Evolutionary conservation across 495 filamentous ascomycete species (phyloP).

Genomic region (Xylaria sp.): DNA sequence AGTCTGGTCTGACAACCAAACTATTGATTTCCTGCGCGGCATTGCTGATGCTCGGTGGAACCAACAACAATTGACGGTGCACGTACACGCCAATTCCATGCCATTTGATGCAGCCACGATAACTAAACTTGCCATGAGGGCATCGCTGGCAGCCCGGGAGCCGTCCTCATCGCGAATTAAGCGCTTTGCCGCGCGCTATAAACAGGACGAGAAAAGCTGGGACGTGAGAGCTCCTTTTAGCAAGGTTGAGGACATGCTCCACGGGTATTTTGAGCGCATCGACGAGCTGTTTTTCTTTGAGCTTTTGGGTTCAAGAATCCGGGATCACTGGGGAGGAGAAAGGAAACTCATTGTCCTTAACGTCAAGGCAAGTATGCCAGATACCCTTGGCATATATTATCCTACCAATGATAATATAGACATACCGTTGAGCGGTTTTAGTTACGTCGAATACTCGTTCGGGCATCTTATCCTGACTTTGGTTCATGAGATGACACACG

Average conservation of each 20-base stretch:
- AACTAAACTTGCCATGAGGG: too few relatives aligned
- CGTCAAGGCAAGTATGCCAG: not conserved
- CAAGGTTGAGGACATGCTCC: not conserved
- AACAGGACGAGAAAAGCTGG: not conserved
- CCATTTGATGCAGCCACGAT: too few relatives aligned
- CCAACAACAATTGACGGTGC: too few relatives aligned
- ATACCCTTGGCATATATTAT: not conserved
- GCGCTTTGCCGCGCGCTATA: not conserved
- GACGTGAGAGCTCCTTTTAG: not conserved
- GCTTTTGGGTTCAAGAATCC: not conserved
- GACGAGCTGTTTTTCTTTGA: not conserved
- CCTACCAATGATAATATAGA: not conserved
- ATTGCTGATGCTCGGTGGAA: too few relatives aligned
- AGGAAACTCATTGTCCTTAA: not conserved
- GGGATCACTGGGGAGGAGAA: not conserved
- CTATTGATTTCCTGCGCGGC: too few relatives aligned
- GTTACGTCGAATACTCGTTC: not conserved
- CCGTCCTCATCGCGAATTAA: not conserved
- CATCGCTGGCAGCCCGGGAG: too few relatives aligned
- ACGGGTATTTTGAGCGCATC: not conserved
- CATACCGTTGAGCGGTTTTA: not conserved
- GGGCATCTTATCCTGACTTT: not conserved
- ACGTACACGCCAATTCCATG: too few relatives aligned
- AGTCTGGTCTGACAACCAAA: too few relatives aligned
- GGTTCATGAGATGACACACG: not conserved